These are phyloP conservation scores for Galeopsis tetrahit DNA, from an alignment of 257 asterid genomes.

Conservation along the genomic window DNA sequence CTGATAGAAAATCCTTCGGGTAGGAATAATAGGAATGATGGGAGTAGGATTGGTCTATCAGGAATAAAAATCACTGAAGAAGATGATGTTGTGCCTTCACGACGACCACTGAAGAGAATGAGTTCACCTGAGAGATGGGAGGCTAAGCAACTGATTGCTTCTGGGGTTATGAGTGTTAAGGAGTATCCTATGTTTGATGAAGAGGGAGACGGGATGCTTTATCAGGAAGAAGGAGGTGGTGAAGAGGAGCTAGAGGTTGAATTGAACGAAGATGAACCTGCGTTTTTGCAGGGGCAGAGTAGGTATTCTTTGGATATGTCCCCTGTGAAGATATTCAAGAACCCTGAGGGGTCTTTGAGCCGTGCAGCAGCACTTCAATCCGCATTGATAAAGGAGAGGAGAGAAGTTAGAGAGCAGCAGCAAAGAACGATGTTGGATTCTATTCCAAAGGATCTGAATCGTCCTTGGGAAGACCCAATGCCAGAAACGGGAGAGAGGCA, in stretches of 20 bases:
- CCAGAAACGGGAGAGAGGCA: constrained; percentile 98
- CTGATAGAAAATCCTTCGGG: constrained; percentile 18
- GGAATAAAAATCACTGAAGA: constrained; percentile 75
- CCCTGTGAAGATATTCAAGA: constrained; percentile 91
- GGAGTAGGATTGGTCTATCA: constrained; percentile 76
- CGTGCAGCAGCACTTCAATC: constrained; percentile 97
- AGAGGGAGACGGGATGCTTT: constrained; percentile 75
- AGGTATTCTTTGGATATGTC: constrained; percentile 84
- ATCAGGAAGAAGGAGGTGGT: constrained; percentile 89
- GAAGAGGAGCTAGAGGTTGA: constrained; percentile 96
- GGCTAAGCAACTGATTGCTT: constrained; percentile 85
- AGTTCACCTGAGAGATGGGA: constrained; percentile 98
- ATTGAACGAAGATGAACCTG: constrained; percentile 89
- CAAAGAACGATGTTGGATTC: constrained; percentile 94
- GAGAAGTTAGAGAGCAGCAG: constrained; percentile 91
- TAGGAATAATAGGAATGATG: constrained; percentile 53
- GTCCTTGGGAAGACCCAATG: constrained; percentile 99
- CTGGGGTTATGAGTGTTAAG: constrained; percentile 76
- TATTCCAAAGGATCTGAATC: constrained; percentile 93
- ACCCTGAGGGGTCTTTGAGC: constrained; percentile 92
- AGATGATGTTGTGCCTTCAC: constrained; percentile 64
- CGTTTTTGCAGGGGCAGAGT: constrained; percentile 84
- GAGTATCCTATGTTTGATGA: constrained; percentile 85
- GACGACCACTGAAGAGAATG: constrained; percentile 87
- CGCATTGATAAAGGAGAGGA: constrained; percentile 87